Evolutionary conservation across 176 grass and related monocot species (phyloP).

Genomic region (Raddia distichophylla): DNA sequence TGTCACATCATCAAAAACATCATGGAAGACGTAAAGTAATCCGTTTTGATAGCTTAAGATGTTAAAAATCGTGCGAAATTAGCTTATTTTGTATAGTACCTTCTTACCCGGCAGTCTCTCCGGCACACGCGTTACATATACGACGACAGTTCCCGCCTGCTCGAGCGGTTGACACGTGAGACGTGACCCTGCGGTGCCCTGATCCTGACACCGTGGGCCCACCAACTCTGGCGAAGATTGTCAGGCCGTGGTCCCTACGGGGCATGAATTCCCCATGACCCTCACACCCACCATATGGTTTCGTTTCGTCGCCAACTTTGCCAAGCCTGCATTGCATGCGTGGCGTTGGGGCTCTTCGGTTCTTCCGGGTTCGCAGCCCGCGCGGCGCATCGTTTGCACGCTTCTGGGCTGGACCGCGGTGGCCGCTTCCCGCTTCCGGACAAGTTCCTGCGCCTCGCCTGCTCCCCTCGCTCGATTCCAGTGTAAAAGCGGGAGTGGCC

Average conservation of each 20-base stretch:
- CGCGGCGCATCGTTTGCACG: not conserved
- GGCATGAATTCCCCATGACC: too few relatives aligned
- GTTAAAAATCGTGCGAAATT: too few relatives aligned
- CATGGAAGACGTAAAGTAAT: too few relatives aligned
- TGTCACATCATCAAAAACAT: too few relatives aligned
- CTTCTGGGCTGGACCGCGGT: conserved; percentile 5
- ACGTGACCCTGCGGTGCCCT: not conserved
- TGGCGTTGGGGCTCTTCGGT: too few relatives aligned
- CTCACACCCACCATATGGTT: too few relatives aligned
- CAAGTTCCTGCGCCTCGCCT: not conserved
- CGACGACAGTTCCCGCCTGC: not conserved
- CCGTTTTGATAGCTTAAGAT: too few relatives aligned
- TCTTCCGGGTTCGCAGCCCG: not conserved
- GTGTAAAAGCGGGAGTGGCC: not conserved
- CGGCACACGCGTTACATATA: not conserved
- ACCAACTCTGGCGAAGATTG: not conserved
- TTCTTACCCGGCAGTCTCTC: not conserved
- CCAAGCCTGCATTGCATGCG: not conserved
- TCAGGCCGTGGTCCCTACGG: conserved; percentile 14
- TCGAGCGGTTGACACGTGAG: conserved; percentile 9
- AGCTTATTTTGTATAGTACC: too few relatives aligned
- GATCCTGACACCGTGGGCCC: not conserved
- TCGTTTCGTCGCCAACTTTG: too few relatives aligned
- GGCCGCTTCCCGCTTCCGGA: not conserved
- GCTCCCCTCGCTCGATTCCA: not conserved